Percentiles rank a stretch among this genome's conserved stretches.
These are phyloP conservation scores for Medicago truncatula DNA, from an alignment of 306 rosid species.

Conservation along the genomic window MtrunA17r5.0-ANR NC_053048.1:28004001-28004500, in stretches of 20 bases:
- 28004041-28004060: slow-evolving; percentile 72
- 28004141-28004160: slow-evolving; percentile 87
- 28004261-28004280: slow-evolving; percentile 65
- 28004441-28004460: slow-evolving; percentile 12
- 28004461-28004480: slow-evolving; percentile 1
- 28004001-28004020: slow-evolving; percentile 78
- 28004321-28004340: slow-evolving; percentile 79
- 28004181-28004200: slow-evolving; percentile 68
- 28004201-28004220: slow-evolving; percentile 71
- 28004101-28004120: slow-evolving; percentile 83
- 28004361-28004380: slow-evolving; percentile 63
- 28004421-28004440: slow-evolving; percentile 17
- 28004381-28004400: slow-evolving; percentile 16
- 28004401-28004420: slow-evolving; percentile 5
- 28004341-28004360: slow-evolving; percentile 74
- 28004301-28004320: slow-evolving; percentile 89
- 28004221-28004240: slow-evolving; percentile 79
- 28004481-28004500: not conserved
- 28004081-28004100: slow-evolving; percentile 63
- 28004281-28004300: slow-evolving; percentile 73
- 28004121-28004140: slow-evolving; percentile 94
- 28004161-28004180: slow-evolving; percentile 78
- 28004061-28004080: slow-evolving; percentile 80
- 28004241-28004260: slow-evolving; percentile 91
- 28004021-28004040: slow-evolving; percentile 79